These are phyloP conservation scores for Ophiocordyceps sinensis DNA, from an alignment of 2,329 filamentous ascomycete species.

Conservation along the genomic window DNA sequence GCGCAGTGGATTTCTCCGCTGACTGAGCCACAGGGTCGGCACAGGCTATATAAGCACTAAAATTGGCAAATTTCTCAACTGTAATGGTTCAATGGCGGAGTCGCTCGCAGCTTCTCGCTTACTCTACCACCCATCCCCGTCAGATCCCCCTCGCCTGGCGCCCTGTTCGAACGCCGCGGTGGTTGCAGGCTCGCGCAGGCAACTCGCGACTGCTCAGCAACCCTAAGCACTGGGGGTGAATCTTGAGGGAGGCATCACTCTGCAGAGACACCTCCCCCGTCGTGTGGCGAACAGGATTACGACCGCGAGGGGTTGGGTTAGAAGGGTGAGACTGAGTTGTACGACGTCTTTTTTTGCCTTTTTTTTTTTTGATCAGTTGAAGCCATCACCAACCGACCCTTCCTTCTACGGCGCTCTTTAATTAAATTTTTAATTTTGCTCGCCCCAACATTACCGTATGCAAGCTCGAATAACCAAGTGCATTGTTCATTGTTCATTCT, in stretches of 20 bases:
- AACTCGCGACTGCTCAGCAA: constrained; percentile 45
- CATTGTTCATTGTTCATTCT: too few relatives aligned
- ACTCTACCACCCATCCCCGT: constrained; percentile 36
- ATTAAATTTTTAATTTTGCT: too few relatives aligned
- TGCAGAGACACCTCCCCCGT: constrained; percentile 59
- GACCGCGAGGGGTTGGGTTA: constrained; percentile 46
- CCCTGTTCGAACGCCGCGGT: constrained; percentile 57
- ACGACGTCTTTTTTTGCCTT: constrained; percentile 10
- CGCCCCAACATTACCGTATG: too few relatives aligned
- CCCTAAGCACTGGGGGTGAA: constrained; percentile 56
- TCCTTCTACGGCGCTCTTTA: too few relatives aligned
- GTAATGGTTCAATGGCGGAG: constrained; percentile 51
- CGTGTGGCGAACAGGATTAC: constrained; percentile 56
- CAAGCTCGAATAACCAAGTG: too few relatives aligned
- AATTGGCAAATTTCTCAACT: constrained; percentile 20
- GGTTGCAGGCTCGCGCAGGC: constrained; percentile 49
- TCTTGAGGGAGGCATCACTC: constrained; percentile 60
- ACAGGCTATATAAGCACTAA: neutral
- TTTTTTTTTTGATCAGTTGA: neutral
- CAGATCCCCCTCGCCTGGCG: constrained; percentile 39
- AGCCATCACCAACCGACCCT: too few relatives aligned
- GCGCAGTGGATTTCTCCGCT: too few relatives aligned
- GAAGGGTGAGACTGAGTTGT: constrained; percentile 35
- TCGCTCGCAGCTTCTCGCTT: constrained; percentile 33
- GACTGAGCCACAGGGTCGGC: too few relatives aligned